A percentile compares a stretch with the other conserved stretches of the same genome.
These are phyloP conservation scores for Parietaria judaica DNA, from an alignment of 306 rosid genomes.

Conservation along the genomic window DNA sequence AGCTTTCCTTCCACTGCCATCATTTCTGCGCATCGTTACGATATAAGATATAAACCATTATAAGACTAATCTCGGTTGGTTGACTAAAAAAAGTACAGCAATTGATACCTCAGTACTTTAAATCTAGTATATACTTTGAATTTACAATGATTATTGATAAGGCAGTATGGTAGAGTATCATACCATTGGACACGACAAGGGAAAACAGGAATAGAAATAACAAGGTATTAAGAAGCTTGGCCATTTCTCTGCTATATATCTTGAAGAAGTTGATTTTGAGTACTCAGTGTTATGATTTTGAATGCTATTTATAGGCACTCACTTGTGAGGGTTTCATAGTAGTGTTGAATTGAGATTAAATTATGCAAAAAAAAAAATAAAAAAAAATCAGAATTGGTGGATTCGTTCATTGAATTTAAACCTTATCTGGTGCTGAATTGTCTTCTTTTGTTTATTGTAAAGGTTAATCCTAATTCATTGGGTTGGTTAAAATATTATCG, in stretches of 20 bases:
- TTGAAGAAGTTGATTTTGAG: not conserved
- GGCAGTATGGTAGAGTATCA: not conserved
- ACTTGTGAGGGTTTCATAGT: too few relatives aligned
- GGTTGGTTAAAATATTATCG: too few relatives aligned
- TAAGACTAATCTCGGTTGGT: too few relatives aligned
- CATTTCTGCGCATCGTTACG: not conserved
- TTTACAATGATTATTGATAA: not conserved
- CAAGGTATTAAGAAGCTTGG: constrained; percentile 4
- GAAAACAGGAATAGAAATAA: constrained; percentile 3
- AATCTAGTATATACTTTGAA: too few relatives aligned
- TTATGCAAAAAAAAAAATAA: too few relatives aligned
- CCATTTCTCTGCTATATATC: constrained; percentile 1
- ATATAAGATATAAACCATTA: too few relatives aligned
- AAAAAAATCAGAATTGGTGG: not conserved
- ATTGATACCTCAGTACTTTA: too few relatives aligned
- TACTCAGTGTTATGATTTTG: not conserved
- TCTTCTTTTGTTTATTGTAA: too few relatives aligned
- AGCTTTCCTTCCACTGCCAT: constrained; percentile 15
- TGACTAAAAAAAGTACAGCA: too few relatives aligned
- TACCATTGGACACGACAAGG: constrained; percentile 13
- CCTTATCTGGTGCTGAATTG: not conserved
- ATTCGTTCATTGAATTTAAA: not conserved
- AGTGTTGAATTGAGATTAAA: too few relatives aligned
- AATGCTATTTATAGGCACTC: constrained; percentile 4
- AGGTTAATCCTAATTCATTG: too few relatives aligned